These are phyloP conservation scores for Elsinoe australis DNA, from an alignment of 2,329 filamentous ascomycete genomes.

Conservation along the genomic window DNA sequence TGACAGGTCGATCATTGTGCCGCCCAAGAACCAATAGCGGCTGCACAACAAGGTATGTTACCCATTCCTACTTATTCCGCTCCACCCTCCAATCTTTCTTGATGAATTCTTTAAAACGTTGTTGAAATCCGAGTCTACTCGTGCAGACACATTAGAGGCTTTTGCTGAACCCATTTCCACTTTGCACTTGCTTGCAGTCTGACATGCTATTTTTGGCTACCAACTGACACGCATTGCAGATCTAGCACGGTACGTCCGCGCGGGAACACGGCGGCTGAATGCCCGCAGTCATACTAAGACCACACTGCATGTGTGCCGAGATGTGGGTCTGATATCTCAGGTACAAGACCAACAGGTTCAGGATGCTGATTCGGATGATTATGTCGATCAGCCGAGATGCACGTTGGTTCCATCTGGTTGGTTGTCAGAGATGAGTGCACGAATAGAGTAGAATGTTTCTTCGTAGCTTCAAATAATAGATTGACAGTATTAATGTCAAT, in stretches of 20 bases:
- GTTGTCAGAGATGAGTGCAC: no score
- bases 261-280: not conserved
- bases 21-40: not conserved
- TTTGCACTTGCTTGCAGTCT: not conserved
- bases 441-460: no score
- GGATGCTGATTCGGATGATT: not conserved
- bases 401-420: conserved; percentile 7
- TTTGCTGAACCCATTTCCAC: conserved; percentile 10
- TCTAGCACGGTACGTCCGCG: not conserved
- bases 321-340: not conserved
- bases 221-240: conserved; percentile 4
- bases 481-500: no score
- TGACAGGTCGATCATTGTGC: no score
- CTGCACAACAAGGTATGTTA: not conserved
- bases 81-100: not conserved
- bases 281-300: not conserved
- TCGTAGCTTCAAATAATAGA: no score
- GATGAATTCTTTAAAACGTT: conserved; percentile 18
- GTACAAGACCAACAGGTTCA: not conserved
- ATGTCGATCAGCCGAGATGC: conserved; percentile 10
- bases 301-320: not conserved
- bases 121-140: conserved; percentile 18
- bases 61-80: not conserved
- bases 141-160: conserved; percentile 18
- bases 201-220: not conserved